Conservation (phyloP, 208 protist species). For the Crithidia brevicula region DNA sequence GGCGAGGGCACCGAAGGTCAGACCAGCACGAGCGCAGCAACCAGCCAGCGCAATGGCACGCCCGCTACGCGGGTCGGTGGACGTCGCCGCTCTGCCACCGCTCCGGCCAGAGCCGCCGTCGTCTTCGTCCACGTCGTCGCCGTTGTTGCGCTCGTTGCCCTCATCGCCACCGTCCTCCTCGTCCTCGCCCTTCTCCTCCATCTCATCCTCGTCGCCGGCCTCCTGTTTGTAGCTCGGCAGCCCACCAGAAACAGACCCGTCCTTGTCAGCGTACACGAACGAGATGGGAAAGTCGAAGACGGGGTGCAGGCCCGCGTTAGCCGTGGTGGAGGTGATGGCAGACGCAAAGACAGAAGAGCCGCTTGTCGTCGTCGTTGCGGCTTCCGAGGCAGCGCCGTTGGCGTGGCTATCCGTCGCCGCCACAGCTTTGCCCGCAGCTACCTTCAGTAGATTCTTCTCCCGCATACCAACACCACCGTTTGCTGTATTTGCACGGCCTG, state of each 20-base stretch:
- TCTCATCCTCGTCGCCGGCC: constrained; percentile 13
- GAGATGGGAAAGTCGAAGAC: constrained; percentile 44
- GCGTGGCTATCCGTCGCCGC: constrained; percentile 1
- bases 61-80: constrained; percentile 28
- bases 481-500: neutral
- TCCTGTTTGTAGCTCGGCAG: constrained; percentile 31
- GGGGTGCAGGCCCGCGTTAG: constrained; percentile 48
- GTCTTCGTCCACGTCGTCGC: constrained; percentile 34
- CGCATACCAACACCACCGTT: too few species aligned
- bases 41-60: constrained; percentile 53
- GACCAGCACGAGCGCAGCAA: constrained; percentile 60
- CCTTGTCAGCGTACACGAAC: constrained; percentile 10
- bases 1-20: constrained; percentile 61
- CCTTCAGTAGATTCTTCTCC: constrained; percentile 16
- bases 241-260: neutral
- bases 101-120: constrained; percentile 19
- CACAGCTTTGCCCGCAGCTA: constrained; percentile 20
- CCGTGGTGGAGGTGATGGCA: constrained; percentile 47
- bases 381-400: neutral
- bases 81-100: constrained; percentile 20
- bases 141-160: constrained; percentile 14
- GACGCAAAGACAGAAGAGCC: constrained; percentile 47
- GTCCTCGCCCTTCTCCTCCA: constrained; percentile 14
- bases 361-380: constrained; percentile 34
- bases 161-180: constrained; percentile 3